Evolutionary conservation across 108 stramenopile species (phyloP).

Genomic region (Nitzschia sp.): DNA sequence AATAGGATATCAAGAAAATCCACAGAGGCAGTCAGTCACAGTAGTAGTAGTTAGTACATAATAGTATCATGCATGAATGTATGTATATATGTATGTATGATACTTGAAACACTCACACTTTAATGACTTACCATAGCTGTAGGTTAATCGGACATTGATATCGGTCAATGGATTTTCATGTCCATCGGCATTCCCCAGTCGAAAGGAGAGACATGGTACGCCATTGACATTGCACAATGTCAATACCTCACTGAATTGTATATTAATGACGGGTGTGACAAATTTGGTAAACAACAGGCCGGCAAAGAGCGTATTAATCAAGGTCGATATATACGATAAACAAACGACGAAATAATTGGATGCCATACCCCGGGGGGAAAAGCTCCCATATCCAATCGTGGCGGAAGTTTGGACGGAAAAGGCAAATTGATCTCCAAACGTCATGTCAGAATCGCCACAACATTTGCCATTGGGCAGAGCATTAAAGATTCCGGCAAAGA

Average conservation of each 20-base stretch:
- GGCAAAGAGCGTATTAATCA: slow-evolving; percentile 26
- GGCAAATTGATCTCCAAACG: slow-evolving; percentile 16
- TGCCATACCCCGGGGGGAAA: not conserved
- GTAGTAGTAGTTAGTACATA: too few species aligned
- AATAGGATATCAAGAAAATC: too few species aligned
- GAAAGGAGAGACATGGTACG: slow-evolving; percentile 25
- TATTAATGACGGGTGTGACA: slow-evolving; percentile 26
- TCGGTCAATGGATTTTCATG: slow-evolving; percentile 23
- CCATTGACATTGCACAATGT: slow-evolving; percentile 31
- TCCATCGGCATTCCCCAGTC: slow-evolving; percentile 33
- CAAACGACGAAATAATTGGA: slow-evolving; percentile 15
- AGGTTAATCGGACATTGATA: slow-evolving; percentile 28
- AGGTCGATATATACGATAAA: not conserved
- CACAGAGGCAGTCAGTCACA: too few species aligned
- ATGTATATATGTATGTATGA: too few species aligned
- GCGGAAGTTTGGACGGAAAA: slow-evolving; percentile 25
- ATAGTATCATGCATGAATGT: too few species aligned
- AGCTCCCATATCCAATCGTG: slow-evolving; percentile 28
- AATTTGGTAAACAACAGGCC: slow-evolving; percentile 27
- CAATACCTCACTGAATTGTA: slow-evolving; percentile 22
- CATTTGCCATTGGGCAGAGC: slow-evolving; percentile 2
- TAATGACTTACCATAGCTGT: too few species aligned
- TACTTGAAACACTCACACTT: not conserved
- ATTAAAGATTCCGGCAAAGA: slow-evolving; percentile 11
- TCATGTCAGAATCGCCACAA: slow-evolving; percentile 8